Evolutionary conservation across 1,284 basidiomycete genomes (phyloP).

Genomic region (Gomphus bonarii): DNA sequence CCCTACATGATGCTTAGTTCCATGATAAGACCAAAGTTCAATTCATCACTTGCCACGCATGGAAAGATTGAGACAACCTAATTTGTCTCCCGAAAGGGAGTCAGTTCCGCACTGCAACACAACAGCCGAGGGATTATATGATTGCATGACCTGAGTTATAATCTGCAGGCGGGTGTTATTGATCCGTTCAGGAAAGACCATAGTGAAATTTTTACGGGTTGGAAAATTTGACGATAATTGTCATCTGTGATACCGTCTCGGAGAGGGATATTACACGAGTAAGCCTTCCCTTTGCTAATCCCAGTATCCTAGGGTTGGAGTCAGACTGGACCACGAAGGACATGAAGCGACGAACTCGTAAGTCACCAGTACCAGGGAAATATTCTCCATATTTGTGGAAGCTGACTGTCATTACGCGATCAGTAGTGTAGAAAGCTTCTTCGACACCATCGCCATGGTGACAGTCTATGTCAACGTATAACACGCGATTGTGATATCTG

Average conservation of each 20-base stretch:
- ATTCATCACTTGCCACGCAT: slow-evolving; percentile 68
- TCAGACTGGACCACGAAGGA: slow-evolving; percentile 3
- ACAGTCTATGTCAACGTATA: slow-evolving; percentile 98
- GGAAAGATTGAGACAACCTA: slow-evolving; percentile 94
- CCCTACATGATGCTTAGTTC: slow-evolving; percentile 32
- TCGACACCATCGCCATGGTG: slow-evolving; percentile 99
- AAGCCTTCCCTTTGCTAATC: slow-evolving; percentile 86
- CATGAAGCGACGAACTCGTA: slow-evolving; percentile 49
- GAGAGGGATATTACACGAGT: slow-evolving; percentile 91
- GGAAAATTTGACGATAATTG: slow-evolving; percentile 91
- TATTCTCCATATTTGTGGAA: slow-evolving; percentile 99
- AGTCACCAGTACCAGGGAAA: slow-evolving; percentile 96
- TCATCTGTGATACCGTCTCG: slow-evolving; percentile 96
- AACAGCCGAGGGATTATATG: slow-evolving; percentile 91
- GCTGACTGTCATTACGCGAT: slow-evolving; percentile 96
- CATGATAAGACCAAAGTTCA: not conserved
- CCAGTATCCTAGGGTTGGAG: slow-evolving; percentile 63
- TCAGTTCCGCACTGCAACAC: slow-evolving; percentile 99
- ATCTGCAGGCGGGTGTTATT: slow-evolving; percentile 46
- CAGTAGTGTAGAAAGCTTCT: slow-evolving; percentile 98
- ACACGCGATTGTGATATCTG: slow-evolving; percentile 88
- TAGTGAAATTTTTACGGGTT: slow-evolving; percentile 62
- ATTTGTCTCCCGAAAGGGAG: slow-evolving; percentile 91
- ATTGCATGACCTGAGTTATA: slow-evolving; percentile 91
- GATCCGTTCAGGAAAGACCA: not conserved